Base-by-base conservation (phyloP, 169 alveolate genomes). In the Cryptosporidium sp. region DNA sequence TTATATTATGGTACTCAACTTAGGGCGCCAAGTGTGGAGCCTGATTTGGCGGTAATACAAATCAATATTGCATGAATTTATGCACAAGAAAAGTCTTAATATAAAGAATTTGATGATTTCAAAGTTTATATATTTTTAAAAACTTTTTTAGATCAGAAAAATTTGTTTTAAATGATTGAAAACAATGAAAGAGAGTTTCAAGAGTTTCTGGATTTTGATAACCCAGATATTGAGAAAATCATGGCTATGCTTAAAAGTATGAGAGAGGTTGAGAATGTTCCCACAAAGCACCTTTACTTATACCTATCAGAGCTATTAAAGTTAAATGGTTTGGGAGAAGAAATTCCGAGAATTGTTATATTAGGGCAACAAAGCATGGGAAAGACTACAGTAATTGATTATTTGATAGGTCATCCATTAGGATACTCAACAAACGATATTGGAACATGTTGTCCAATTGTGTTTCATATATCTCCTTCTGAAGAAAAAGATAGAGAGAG, bases 321-420 rank as follows among this genome's bases (percentile, higher is more conserved):
- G 70, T 94, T 94, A 60, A 96, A 95, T 31, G 95, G 95, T 8
- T 93, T 95, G 3, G 96, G 91, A 44, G 97, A 95, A 14, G 98
- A 95, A 67, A 93, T 95, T n/a, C 98, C 98, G 8, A 73, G 98
- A 42, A 91, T 95, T 21, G 98, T 95, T 18, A 97, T 95, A 37
- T 95, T 95, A 62, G 98, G 98, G 9, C 98, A 95, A 65, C 98
- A 95, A 91, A 93, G 96, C 45, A 95, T 95, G 98, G 98, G 98
- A 29, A 95, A 95, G 70, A 95, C 98, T 10, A 95, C 98, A 1
- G 94, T 95, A 14, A 91, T 94, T 51, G 98, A 95, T 84, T 95
- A 91, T 75, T 94, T 95, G 68, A 95, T 95, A 96, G 98, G 98
- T 12, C 97, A 97, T 26, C 98, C 98, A 5, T 94, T 95, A 69